Evolutionary conservation across 164 flowering plant species (phyloP).

Genomic region (Aristolochia fimbriata): DNA sequence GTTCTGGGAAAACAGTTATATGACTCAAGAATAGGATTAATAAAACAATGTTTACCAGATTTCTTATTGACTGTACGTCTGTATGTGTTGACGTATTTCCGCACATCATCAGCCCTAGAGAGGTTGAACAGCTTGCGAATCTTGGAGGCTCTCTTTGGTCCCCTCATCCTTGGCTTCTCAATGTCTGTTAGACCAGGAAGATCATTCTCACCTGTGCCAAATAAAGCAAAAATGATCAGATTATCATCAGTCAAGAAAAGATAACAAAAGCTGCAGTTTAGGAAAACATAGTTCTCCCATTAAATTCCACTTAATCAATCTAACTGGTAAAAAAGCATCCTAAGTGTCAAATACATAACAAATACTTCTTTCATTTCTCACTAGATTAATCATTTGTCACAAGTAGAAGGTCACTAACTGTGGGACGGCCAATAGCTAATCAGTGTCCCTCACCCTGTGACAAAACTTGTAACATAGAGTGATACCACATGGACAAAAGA

Average conservation of each 20-base stretch:
- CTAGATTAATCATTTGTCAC: neutral
- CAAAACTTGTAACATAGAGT: too few relatives aligned
- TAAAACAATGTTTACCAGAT: conserved; percentile 11
- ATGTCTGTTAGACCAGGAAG: conserved; percentile 35
- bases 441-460: too few relatives aligned
- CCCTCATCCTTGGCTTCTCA: conserved; percentile 46
- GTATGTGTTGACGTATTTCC: conserved; percentile 44
- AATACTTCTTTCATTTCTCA: neutral
- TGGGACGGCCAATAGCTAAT: too few relatives aligned
- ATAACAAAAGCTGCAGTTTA: too few relatives aligned
- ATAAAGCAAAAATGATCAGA: too few relatives aligned
- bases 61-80: conserved; percentile 27
- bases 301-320: too few relatives aligned
- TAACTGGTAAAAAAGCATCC: neutral
- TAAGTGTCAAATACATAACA: neutral
- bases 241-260: too few relatives aligned
- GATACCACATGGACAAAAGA: too few relatives aligned
- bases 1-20: neutral
- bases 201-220: conserved; percentile 22
- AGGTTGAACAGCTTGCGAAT: conserved; percentile 38
- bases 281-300: neutral
- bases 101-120: conserved; percentile 38
- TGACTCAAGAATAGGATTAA: neutral
- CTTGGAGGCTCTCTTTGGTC: conserved; percentile 47
- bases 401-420: too few relatives aligned